Conservation (phyloP, 2,329 filamentous ascomycete genomes). For the Arachnopeziza araneosa region DNA sequence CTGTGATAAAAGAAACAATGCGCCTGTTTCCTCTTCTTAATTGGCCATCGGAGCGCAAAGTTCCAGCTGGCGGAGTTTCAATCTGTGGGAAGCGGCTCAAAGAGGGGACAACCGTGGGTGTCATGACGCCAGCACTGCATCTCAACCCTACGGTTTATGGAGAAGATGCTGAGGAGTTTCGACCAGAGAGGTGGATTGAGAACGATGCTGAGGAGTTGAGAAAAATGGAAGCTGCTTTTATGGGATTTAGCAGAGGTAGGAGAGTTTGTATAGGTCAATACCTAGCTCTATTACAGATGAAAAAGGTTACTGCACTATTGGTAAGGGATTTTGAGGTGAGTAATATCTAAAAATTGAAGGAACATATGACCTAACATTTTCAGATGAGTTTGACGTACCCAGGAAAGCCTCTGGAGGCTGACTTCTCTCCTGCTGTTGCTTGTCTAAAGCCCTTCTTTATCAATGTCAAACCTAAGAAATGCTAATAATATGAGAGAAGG, state of each 20-base stretch:
- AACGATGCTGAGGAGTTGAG: constrained; percentile 1
- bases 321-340: background rate
- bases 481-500: background rate
- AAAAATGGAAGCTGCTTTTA: constrained; percentile 13
- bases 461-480: background rate
- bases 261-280: constrained; percentile 31
- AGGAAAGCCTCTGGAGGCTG: background rate
- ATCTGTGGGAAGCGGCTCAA: constrained; percentile 1
- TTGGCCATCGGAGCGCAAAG: constrained; percentile 13
- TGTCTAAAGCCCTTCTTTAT: background rate
- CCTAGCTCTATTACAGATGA: background rate
- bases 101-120: background rate
- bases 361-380: background rate
- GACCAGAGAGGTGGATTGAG: constrained; percentile 20
- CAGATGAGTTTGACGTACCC: background rate
- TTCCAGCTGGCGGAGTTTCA: constrained; percentile 12
- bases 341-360: background rate
- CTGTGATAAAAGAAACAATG: constrained; percentile 19
- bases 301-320: background rate
- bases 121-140: constrained; percentile 4
- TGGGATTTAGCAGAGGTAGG: constrained; percentile 27
- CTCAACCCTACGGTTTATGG: constrained; percentile 10
- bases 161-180: constrained; percentile 14
- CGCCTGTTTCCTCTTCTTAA: constrained; percentile 16
- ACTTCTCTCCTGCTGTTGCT: background rate